Evolutionary conservation across 306 rosid species (phyloP).

Genomic region (Cajanus cajan): DNA sequence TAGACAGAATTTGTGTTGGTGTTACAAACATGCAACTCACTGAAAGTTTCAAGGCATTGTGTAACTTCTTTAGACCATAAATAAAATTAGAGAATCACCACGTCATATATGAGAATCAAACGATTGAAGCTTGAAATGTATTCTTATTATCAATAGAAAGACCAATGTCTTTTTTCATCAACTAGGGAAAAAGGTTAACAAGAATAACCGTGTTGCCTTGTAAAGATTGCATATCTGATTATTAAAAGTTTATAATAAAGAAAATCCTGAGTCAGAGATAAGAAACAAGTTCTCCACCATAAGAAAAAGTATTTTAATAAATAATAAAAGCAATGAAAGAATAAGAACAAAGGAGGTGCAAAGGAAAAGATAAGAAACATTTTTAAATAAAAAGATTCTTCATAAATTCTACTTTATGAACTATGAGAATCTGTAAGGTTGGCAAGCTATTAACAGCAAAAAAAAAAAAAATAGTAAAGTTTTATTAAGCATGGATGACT

Average conservation of each 20-base stretch:
- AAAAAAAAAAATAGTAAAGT: slow-evolving; percentile 11
- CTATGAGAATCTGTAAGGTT: slow-evolving; percentile 26
- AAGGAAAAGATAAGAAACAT: not conserved
- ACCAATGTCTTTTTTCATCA: not conserved
- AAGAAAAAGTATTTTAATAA: slow-evolving; percentile 12
- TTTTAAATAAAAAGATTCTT: slow-evolving; percentile 32
- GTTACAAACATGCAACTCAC: not conserved
- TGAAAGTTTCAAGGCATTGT: not conserved
- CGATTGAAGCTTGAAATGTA: not conserved
- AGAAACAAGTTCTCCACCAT: not conserved
- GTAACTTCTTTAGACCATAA: not conserved
- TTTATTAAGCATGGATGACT: not conserved
- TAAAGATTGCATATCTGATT: not conserved
- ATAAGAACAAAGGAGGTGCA: slow-evolving; percentile 42
- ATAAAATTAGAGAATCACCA: not conserved
- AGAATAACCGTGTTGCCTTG: not conserved
- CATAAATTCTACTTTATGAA: slow-evolving; percentile 31
- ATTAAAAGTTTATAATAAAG: not conserved
- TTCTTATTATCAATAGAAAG: not conserved
- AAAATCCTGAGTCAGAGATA: not conserved
- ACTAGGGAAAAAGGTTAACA: not conserved
- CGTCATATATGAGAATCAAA: not conserved
- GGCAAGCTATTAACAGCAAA: slow-evolving; percentile 10
- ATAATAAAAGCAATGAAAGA: slow-evolving; percentile 22
- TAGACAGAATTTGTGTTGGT: not conserved